Evolutionary conservation across 257 asterid species (phyloP).

Genomic region (Solanum tacnaense): DNA sequence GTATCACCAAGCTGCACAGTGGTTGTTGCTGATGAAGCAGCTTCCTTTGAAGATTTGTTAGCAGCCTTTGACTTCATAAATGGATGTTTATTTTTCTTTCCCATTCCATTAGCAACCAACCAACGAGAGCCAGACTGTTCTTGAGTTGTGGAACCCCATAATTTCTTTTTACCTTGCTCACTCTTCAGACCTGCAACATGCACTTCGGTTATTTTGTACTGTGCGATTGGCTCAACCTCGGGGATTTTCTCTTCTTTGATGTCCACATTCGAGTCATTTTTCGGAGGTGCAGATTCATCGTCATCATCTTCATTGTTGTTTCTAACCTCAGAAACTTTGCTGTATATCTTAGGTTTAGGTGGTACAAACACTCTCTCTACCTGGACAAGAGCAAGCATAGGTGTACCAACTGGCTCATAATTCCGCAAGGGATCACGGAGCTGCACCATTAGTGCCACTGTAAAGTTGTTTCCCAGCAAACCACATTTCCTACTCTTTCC

Average conservation of each 20-base stretch:
- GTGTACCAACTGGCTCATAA: conserved; percentile 88
- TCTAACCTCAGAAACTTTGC: conserved; percentile 39
- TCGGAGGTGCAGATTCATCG: conserved; percentile 12
- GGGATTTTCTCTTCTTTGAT: conserved; percentile 27
- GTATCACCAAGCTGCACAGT: conserved; percentile 50
- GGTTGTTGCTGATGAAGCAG: conserved; percentile 22
- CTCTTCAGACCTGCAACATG: conserved; percentile 73
- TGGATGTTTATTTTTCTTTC: conserved; percentile 89
- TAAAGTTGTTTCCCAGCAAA: conserved; percentile 80
- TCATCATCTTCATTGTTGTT: conserved; percentile 21
- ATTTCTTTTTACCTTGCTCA: conserved; percentile 62
- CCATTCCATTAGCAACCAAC: conserved; percentile 98
- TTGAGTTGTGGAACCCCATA: conserved; percentile 72
- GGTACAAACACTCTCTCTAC: conserved; percentile 89
- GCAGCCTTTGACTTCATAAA: conserved; percentile 55
- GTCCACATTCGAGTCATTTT: conserved; percentile 21
- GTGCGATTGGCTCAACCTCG: conserved; percentile 50
- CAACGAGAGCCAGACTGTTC: conserved; percentile 87
- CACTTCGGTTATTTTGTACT: conserved; percentile 70
- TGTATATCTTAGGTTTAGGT: conserved; percentile 71
- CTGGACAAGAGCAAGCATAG: conserved; percentile 94
- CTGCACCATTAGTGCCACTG: conserved; percentile 93
- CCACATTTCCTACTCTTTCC: conserved; percentile 65
- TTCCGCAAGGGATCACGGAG: conserved; percentile 85
- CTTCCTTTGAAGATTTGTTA: conserved; percentile 24